A percentile compares a stretch with the other conserved stretches of the same genome.
Evolutionary conservation across 768 basidiomycete species (phyloP).

Genomic region (Suillus cothurnatus): DNA sequence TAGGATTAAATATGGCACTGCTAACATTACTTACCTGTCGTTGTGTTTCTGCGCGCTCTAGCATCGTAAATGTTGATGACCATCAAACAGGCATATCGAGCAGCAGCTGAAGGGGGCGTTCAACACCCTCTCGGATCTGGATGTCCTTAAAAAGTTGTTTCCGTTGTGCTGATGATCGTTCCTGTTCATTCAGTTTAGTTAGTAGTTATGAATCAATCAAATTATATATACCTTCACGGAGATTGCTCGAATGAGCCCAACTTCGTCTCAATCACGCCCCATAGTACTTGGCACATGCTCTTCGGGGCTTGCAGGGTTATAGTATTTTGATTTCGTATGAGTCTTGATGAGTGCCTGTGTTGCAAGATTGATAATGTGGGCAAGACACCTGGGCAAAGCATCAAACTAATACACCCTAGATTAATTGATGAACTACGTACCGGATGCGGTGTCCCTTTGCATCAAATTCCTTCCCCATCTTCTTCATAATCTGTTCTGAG

Average conservation of each 20-base stretch:
- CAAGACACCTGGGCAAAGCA: conserved; percentile 27
- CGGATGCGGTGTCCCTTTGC: conserved; percentile 14
- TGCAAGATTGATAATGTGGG: conserved; percentile 37
- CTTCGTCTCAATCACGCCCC: conserved; percentile 17
- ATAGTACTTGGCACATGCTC: neutral
- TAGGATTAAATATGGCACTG: neutral
- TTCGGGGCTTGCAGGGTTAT: conserved; percentile 23
- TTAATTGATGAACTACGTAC: neutral
- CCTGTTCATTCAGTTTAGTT: conserved; percentile 12
- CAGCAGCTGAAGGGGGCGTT: conserved; percentile 15
- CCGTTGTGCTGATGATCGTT: conserved; percentile 20
- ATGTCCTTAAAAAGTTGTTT: conserved; percentile 25
- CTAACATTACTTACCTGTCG: conserved; percentile 10
- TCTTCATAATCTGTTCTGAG: neutral
- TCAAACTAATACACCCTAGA: neutral
- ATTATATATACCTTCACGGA: too few relatives aligned
- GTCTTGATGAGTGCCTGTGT: conserved; percentile 30
- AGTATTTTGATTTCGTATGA: conserved; percentile 28
- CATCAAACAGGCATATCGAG: conserved; percentile 35
- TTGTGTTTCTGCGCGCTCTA: conserved; percentile 17
- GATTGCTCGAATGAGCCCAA: conserved; percentile 22
- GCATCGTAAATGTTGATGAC: conserved; percentile 30
- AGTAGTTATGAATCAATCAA: conserved; percentile 9
- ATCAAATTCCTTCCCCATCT: neutral
- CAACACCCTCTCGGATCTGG: conserved; percentile 9